phyloP scores from a whole-genome alignment of 768 basidiomycete species.

The Nevesoporus exiguus region DNA sequence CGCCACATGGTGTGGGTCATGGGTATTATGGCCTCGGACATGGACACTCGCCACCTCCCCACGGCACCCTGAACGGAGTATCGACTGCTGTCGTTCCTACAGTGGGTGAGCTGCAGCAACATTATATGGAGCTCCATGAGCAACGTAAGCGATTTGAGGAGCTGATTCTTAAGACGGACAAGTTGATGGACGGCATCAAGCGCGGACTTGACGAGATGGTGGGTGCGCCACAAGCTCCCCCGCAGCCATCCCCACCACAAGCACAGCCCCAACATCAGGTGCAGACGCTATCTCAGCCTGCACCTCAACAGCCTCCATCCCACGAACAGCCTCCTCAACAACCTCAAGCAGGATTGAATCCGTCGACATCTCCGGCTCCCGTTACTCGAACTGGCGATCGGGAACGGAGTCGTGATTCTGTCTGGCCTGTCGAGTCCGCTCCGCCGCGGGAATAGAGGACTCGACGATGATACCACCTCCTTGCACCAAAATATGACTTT shows the following conservation, averaged over 20 bases:
- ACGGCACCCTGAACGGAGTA: slow-evolving; percentile 30
- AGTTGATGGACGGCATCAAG: slow-evolving; percentile 67
- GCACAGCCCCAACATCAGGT: slow-evolving; percentile 25
- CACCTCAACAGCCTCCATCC: slow-evolving; percentile 20
- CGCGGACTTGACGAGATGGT: slow-evolving; percentile 76
- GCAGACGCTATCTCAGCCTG: slow-evolving; percentile 24
- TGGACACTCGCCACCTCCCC: slow-evolving; percentile 35
- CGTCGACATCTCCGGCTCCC: slow-evolving; percentile 18
- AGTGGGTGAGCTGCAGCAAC: slow-evolving; percentile 62
- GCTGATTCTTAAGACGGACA: slow-evolving; percentile 71
- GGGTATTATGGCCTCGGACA: slow-evolving; percentile 39
- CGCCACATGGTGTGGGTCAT: slow-evolving; percentile 35
- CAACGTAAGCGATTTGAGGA: slow-evolving; percentile 66
- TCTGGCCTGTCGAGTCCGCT: slow-evolving; percentile 31
- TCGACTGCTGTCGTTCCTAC: slow-evolving; percentile 38
- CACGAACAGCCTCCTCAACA: slow-evolving; percentile 29
- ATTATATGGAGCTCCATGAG: slow-evolving; percentile 62
- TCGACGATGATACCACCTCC: slow-evolving; percentile 11
- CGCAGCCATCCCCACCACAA: slow-evolving; percentile 19
- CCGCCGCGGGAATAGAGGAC: slow-evolving; percentile 26
- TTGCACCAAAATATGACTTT: slow-evolving; percentile 19
- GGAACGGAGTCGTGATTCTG: slow-evolving; percentile 27
- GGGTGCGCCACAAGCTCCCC: slow-evolving; percentile 29
- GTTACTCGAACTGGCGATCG: slow-evolving; percentile 26
- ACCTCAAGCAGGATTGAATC: slow-evolving; percentile 13